Percentiles rank a stretch among this genome's conserved stretches.
phyloP scores from a whole-genome alignment of 2,329 filamentous ascomycete species.

The Microsporum canis region DNA sequence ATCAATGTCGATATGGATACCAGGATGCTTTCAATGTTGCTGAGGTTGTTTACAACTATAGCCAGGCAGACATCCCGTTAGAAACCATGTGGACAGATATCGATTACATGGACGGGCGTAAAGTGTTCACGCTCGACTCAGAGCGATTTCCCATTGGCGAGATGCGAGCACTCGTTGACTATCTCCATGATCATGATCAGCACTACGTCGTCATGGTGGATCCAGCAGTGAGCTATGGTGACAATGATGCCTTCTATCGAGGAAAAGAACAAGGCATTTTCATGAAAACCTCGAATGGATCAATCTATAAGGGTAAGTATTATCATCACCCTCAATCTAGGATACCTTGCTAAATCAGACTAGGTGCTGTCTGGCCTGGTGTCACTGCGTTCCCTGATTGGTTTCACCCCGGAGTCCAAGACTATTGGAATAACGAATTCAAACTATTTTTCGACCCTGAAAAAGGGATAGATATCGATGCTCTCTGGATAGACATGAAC shows the following conservation, averaged over 20 bases:
- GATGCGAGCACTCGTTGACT: constrained; percentile 51
- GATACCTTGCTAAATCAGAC: not conserved
- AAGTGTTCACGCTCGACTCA: constrained; percentile 30
- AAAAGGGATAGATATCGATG: constrained; percentile 57
- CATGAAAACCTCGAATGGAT: constrained; percentile 42
- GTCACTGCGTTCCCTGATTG: constrained; percentile 59
- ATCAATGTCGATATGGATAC: constrained; percentile 52
- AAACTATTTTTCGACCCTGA: constrained; percentile 47
- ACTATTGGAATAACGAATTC: constrained; percentile 58
- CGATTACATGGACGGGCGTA: constrained; percentile 22
- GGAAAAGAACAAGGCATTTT: constrained; percentile 45
- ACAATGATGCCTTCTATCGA: constrained; percentile 45
- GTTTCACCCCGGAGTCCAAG: constrained; percentile 50
- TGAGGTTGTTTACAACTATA: constrained; percentile 26
- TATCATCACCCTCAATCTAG: not conserved
- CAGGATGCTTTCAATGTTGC: constrained; percentile 29
- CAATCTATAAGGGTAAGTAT: constrained; percentile 31
- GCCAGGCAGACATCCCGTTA: constrained; percentile 23
- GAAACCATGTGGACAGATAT: constrained; percentile 28
- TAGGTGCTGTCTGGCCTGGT: constrained; percentile 62
- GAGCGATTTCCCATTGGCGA: constrained; percentile 46
- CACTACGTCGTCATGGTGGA: constrained; percentile 63
- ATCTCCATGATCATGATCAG: constrained; percentile 51
- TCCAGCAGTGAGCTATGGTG: constrained; percentile 30
- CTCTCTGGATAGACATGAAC: constrained; percentile 58